Base-by-base conservation (phyloP, 2,329 filamentous ascomycete species). In the Kalaharituber pfeilii region DNA sequence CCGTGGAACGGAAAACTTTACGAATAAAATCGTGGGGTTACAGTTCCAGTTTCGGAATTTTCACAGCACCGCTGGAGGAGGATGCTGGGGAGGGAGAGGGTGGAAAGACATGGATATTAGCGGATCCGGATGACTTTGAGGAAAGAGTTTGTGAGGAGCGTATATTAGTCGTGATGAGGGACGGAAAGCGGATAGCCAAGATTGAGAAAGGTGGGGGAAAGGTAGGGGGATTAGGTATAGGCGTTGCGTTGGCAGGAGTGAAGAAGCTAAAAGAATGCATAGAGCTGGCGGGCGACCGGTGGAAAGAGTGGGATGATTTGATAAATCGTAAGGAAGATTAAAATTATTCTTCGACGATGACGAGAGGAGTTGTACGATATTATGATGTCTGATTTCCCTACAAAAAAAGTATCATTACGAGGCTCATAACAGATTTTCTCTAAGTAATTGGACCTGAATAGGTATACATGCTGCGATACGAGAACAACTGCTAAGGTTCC, bases 121-220 rank as follows among this genome's bases (percentile, higher is more conserved):
- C 84, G 5, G 91, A 98, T 69, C 86, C 86, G 2, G 91, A 98
- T 70, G 78, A 80, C 22, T 82, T 94, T 62, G 91, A 98, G 70
- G 91, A 96, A 70, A 78, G 76, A 7, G 69, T 94, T 44, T 94
- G 86, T 65, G 74, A 80, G 57, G 91, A 98, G 73, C 76, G 70
- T n/a, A 72, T 91, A n/a, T 88, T 81, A 2, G 71, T 94, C 29
- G 80, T 91, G 50, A 78, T 94, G n/a, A 63, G 66, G n/a, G 75
- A 71, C 1, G 69, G 72, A 50, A 74, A 73, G 2, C 75, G 74
- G 62, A 72, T 94, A 18, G 62, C 86, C 60, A 78, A 76, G 50
- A 75, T 96, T 57, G 86, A 91, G 63, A 96, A 94, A 73, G 79
- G 75, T 59, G 91, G 91, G 9, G 91, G 89, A 5, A 77, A 77